These are phyloP conservation scores for Termitomyces sp. DNA, from an alignment of 768 basidiomycete genomes.

Conservation along the genomic window DNA sequence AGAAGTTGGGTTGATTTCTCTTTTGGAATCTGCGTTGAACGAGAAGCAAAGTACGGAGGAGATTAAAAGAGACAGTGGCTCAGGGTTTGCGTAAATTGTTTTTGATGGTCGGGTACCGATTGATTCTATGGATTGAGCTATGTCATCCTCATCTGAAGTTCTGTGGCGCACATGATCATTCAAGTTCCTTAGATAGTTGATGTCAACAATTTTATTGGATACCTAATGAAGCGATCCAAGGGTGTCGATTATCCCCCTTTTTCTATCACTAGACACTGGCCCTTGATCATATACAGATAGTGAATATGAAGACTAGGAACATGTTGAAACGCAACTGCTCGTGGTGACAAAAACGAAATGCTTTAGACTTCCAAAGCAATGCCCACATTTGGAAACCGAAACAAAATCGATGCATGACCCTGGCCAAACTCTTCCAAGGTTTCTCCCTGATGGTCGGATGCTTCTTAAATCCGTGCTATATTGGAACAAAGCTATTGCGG, in stretches of 20 bases:
- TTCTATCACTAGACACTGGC: too few relatives aligned
- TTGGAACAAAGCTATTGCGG: neutral
- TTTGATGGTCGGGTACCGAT: neutral
- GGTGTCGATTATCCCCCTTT: neutral
- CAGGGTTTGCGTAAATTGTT: neutral
- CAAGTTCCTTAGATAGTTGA: too few relatives aligned
- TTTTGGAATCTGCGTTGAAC: neutral
- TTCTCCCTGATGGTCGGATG: neutral
- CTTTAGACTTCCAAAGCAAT: neutral
- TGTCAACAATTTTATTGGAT: too few relatives aligned
- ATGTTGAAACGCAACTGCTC: too few relatives aligned
- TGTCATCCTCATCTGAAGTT: neutral
- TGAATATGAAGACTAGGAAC: neutral
- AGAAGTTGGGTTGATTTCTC: conserved; percentile 10
- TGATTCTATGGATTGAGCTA: neutral
- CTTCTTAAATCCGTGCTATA: neutral
- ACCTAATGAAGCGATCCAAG: neutral
- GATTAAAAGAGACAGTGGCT: neutral
- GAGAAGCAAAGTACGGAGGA: conserved; percentile 1
- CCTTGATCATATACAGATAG: neutral
- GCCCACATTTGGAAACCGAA: neutral
- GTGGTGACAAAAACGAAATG: neutral
- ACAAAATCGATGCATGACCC: neutral
- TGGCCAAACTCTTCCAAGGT: neutral
- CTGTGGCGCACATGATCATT: neutral